These are phyloP conservation scores for Aspergillus pseudonomiae DNA, from an alignment of 2,329 filamentous ascomycete genomes.

Conservation along the genomic window DNA sequence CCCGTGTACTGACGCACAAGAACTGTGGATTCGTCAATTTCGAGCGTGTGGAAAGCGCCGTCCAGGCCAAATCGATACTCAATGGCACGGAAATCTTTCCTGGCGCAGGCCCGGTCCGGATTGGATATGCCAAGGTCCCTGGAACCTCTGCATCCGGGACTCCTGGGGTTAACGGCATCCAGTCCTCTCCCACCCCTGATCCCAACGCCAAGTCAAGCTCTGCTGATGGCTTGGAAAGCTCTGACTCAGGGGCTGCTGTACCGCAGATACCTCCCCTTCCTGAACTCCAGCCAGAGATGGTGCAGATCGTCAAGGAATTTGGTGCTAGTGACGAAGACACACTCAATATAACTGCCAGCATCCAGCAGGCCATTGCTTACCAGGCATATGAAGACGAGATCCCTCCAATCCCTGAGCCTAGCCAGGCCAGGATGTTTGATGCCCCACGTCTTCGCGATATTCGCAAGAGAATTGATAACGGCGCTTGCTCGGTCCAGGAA, in stretches of 20 bases:
- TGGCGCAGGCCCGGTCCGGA: constrained; percentile 88
- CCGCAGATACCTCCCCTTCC: constrained; percentile 69
- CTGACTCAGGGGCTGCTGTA: constrained; percentile 38
- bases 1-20: constrained; percentile 93
- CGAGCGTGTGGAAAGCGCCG: constrained; percentile 84
- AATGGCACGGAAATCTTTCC: constrained; percentile 99
- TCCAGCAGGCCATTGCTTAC: constrained; percentile 77
- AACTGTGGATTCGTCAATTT: constrained; percentile 99
- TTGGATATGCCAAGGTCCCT: constrained; percentile 96
- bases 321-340: constrained; percentile 81
- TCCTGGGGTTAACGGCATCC: constrained; percentile 83
- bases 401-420: constrained; percentile 83
- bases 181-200: constrained; percentile 88
- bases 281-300: constrained; percentile 80
- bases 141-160: constrained; percentile 78
- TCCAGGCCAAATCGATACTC: constrained; percentile 81
- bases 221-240: constrained; percentile 33
- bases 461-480: constrained; percentile 95
- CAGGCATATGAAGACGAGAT: constrained; percentile 78
- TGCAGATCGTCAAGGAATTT: constrained; percentile 84
- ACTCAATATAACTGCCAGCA: constrained; percentile 68
- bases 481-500: constrained; percentile 79
- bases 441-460: constrained; percentile 94
- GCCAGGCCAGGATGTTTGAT: constrained; percentile 86
- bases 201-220: constrained; percentile 59